Evolutionary conservation across 129 eudicot genomes (phyloP), one percentile per base, ranked within the genome.

Genomic region (Rutidosis leptorrhynchoides): DNA sequence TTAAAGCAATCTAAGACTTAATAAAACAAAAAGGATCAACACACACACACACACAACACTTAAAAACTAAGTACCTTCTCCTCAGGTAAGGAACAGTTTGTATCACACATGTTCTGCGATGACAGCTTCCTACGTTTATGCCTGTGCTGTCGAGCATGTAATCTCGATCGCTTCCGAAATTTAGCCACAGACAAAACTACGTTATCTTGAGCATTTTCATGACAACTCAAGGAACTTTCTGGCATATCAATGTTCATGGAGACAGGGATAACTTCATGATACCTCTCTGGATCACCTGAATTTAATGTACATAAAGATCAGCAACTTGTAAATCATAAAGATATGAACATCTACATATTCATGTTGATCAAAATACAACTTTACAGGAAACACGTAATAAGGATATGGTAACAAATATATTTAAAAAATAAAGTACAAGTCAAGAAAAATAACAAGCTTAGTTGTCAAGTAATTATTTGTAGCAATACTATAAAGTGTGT

Each of bases 151-250:
- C 88, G 76, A 68, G 82, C 74, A 63, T 54, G 76, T 69, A 64
- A 69, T 70, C 97, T 80, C 64, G 6, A n/a, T 64, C 83, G 90
- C 80, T 91, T 87, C 75, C 75, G 55, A 65, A 76, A 58, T 11
- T 24, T 69, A 33, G 14, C 64, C 49, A 8, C 64, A 77, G 23
- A 7, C 70, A 46, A 56, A 29, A 46, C 77, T 64, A 56, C 69
- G 74, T 78, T 74, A 64, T 62, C 65, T 42, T 64, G 76, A 32
- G 58, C n/a, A 40, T 32, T 40, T 64, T 45, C 51, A 68, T 70
- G 58, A 48, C 40, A 62, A 62, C 59, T 75, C 63, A 20, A 22
- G 42, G 55, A 75, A 52, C 55, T 30, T 58, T 79, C 73, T 57
- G 63, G 69, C 57, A 66, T 62, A 65, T 71, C 74, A 33, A 22